Evolutionary conservation across 331 rosid species (phyloP).

Genomic region (Malus hybrid): DNA sequence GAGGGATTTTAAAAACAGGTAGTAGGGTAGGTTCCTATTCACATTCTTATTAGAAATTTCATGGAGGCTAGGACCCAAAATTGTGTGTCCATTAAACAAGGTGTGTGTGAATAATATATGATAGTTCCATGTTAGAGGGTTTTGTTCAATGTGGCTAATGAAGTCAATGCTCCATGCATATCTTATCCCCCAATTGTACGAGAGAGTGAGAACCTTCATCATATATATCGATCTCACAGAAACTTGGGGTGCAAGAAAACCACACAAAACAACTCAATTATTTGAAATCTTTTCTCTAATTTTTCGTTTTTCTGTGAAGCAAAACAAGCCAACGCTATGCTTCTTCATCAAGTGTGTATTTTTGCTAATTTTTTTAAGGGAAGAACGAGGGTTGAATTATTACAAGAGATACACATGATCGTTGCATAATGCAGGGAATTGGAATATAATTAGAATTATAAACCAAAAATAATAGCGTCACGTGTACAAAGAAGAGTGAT

Average conservation of each 20-base stretch:
- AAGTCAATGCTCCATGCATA: constrained; percentile 34
- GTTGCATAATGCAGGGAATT: too few relatives aligned
- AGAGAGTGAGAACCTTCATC: constrained; percentile 14
- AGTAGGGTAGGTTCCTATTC: constrained; percentile 20
- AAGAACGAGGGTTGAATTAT: neutral
- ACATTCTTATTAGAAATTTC: constrained; percentile 16
- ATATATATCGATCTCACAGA: neutral
- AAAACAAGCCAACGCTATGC: neutral
- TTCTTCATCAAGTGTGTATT: neutral
- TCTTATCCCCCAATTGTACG: constrained; percentile 17
- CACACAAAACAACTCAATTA: neutral
- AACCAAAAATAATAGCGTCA: constrained; percentile 13
- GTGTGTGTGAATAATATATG: neutral
- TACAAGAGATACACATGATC: too few relatives aligned
- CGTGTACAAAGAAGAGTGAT: constrained; percentile 39
- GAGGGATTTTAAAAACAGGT: constrained; percentile 14
- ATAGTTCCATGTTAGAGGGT: constrained; percentile 21
- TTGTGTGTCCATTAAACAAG: constrained; percentile 46
- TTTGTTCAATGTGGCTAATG: constrained; percentile 2
- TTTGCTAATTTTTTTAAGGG: neutral
- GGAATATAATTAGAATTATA: neutral
- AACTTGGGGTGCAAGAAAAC: constrained; percentile 22
- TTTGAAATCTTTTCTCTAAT: neutral
- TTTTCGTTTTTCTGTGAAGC: neutral
- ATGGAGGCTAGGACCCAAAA: constrained; percentile 12